phyloP scores from a whole-genome alignment of 306 rosid species.

The Phaseolus lunatus region DNA sequence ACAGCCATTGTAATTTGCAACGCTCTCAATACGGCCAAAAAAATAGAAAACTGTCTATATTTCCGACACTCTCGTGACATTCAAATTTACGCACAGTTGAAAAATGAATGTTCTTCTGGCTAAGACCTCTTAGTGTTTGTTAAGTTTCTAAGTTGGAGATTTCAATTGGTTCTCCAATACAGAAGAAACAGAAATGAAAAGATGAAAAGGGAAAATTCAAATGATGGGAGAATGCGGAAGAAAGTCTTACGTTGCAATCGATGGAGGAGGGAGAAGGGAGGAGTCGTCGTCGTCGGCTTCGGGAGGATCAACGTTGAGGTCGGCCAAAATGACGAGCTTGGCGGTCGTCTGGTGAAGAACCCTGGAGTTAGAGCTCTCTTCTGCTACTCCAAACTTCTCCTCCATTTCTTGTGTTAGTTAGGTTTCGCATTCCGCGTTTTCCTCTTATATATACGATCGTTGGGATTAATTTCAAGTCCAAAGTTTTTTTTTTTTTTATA shows the following conservation, averaged over 20 bases:
- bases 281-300: conserved; percentile 67
- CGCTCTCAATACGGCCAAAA: background rate
- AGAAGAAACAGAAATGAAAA: background rate
- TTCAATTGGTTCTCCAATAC: conserved; percentile 1
- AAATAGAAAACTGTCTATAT: background rate
- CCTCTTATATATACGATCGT: background rate
- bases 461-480: background rate
- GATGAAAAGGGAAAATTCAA: background rate
- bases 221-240: background rate
- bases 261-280: conserved; percentile 55
- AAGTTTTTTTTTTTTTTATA: background rate
- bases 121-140: background rate
- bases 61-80: background rate
- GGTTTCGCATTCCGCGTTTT: conserved; percentile 21
- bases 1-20: background rate
- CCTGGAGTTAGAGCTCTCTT: conserved; percentile 40
- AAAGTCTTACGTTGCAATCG: conserved; percentile 50
- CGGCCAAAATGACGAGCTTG: conserved; percentile 71
- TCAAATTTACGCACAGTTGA: background rate
- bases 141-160: background rate
- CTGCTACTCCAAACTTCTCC: conserved; percentile 45
- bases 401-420: conserved; percentile 50
- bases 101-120: background rate
- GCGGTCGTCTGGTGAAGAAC: conserved; percentile 48
- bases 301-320: conserved; percentile 87